phyloP scores from a whole-genome alignment of 176 grass and related monocot genomes.

The Canna indica region DNA sequence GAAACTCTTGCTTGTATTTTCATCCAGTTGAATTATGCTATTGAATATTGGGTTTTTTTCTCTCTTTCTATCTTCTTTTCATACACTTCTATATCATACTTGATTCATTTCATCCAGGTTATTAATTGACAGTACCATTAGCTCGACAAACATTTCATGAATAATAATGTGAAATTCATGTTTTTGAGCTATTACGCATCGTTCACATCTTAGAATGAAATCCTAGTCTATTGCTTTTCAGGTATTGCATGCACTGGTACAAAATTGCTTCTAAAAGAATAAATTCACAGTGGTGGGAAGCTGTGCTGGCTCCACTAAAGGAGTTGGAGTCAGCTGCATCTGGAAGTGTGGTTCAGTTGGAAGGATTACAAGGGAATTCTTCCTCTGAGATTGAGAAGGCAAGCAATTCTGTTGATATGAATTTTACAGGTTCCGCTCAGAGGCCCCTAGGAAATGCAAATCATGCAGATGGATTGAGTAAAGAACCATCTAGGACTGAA shows the following conservation, averaged over 20 bases:
- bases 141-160: too few species aligned
- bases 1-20: too few species aligned
- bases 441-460: not conserved
- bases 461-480: not conserved
- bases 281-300: constrained; percentile 73
- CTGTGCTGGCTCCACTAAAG: constrained; percentile 62
- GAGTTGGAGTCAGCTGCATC: constrained; percentile 51
- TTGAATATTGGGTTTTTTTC: too few species aligned
- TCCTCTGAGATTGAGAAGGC: not conserved
- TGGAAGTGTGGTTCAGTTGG: constrained; percentile 26
- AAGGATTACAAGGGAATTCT: constrained; percentile 15
- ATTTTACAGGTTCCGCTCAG: not conserved
- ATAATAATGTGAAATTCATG: too few species aligned
- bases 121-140: too few species aligned
- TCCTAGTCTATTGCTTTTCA: constrained; percentile 29
- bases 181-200: not conserved
- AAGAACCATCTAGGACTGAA: not conserved
- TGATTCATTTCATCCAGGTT: too few species aligned
- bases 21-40: too few species aligned
- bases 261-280: constrained; percentile 58
- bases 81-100: too few species aligned
- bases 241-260: constrained; percentile 92
- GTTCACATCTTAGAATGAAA: not conserved
- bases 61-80: too few species aligned
- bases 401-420: not conserved